Evolutionary conservation across 148 eudicot species (phyloP), one percentile per base, ranked within the genome.

Genomic region (Spergularia marina): DNA sequence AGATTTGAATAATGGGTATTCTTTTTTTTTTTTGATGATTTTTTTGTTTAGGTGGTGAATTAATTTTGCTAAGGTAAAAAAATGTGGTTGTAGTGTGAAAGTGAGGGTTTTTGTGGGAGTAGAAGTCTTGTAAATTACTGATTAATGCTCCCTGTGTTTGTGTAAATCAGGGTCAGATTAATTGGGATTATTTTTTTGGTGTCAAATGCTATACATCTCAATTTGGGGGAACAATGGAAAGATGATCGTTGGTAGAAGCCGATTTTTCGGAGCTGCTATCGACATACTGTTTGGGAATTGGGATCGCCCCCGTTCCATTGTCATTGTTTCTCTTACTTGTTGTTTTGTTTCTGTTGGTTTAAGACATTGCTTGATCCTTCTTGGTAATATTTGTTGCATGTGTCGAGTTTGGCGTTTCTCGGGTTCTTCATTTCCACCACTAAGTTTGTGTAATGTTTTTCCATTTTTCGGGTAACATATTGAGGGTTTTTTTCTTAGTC

Each of bases 61-160:
- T 71, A 51, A 62, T 72, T 57, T n/a, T 57, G 7, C 5, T 25
- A 34, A 59, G 20, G 64, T 10, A 21, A 59, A 59, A 59, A 20
- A 23, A 30, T 59, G 11, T 59, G 10, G 15, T 59, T 44, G 49
- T 49, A 13, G 58, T 69, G 72, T 51, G 58, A 60, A 76, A 51
- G 16, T 60, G 64, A 74, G 56, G 47, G 1, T 7, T 30, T 30
- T 30, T 39, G 0, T 78, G 58, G 25, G 65, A 55, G 17, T 30
- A 72, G 20, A 68, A 21, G 65, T 53, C 25, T 40, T 13, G 36
- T 7, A 4, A 53, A 12, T 79, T 60, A 79, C 82, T 79, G 70
- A 79, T 79, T 7, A 49, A 36, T 79, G 56, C 70, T 78, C 70
- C 74, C 70, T 79, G 78, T 74, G 78, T 30, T 62, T 75, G 65